Base-by-base conservation (phyloP, 495 filamentous ascomycete species). In the Acidomyces sp. region DNA sequence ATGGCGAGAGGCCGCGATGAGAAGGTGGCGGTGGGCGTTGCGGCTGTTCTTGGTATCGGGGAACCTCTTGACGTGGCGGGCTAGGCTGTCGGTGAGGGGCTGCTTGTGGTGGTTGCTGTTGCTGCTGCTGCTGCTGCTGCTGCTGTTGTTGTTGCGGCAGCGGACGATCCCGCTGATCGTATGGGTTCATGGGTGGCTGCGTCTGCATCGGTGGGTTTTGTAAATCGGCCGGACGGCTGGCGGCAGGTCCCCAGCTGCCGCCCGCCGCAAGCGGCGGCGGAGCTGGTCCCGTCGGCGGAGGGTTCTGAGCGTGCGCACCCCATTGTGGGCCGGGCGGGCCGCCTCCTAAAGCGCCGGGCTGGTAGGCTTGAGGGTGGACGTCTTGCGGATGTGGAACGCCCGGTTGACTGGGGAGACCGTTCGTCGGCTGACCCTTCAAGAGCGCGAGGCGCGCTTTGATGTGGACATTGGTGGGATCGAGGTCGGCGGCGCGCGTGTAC, bases 381-480 rank as follows among this genome's bases (percentile, higher is more conserved):
- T 88, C 82, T 58, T 86, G 82, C 11, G 82, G 82, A 44, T 82
- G 67, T 13, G 80, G 80, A 17, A 70, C 75, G 42, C 69, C 74
- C 48, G 61, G 71, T 54, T 80, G 78, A 39, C 70, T 75, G 26
- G 75, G 72, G 39, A 72, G 58, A 25, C 80, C 82, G 34, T 71
- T 77, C 9, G 79, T 70, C 47, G 85, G 80, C 30, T 85, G 85
- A 29, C 75, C 72, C 41, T 81, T 76, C 18, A 97, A 71, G 19
- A 97, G 72, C 53, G 92, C 81, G 46, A 97, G 65, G 27, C 90
- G 78, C 41, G 87, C 84, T 55, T 97, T 97, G 67, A 97, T 96
- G 55, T 96, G 88, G 3, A 85, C 80, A 54, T 97, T 97, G 40
- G 66, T 66, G 0, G 90, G 87, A 55, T 97, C 90, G 39, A 97